These are phyloP conservation scores for Cochlearia excelsa DNA, from an alignment of 345 rosid genomes.

Conservation along the genomic window DNA sequence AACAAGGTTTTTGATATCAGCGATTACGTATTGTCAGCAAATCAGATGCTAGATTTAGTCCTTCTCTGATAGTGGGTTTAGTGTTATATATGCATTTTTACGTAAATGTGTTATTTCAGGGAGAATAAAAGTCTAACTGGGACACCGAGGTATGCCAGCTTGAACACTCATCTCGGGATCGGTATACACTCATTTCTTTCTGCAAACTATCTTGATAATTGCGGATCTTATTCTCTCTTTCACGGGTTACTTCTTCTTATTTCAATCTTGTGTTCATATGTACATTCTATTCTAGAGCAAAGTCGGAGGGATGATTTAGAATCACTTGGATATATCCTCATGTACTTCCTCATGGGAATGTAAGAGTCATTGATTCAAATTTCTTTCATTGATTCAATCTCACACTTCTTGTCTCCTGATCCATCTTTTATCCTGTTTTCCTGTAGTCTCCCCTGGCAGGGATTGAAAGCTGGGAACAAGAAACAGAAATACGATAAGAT, in stretches of 20 bases:
- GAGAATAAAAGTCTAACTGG: constrained; percentile 95
- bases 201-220: background rate
- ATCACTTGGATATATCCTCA: constrained; percentile 94
- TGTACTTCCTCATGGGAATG: constrained; percentile 98
- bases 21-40: background rate
- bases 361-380: constrained; percentile 33
- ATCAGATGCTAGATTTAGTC: background rate
- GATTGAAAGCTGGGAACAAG: constrained; percentile 92
- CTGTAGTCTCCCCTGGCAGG: constrained; percentile 97
- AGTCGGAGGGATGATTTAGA: constrained; percentile 99
- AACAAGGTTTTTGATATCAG: constrained; percentile 19
- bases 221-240: constrained; percentile 2
- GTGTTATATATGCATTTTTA: background rate
- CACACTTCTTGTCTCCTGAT: background rate
- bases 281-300: constrained; percentile 57
- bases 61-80: background rate
- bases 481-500: constrained; percentile 97
- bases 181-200: constrained; percentile 43
- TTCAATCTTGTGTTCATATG: constrained; percentile 5
- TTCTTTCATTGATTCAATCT: background rate
- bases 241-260: background rate
- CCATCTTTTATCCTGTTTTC: constrained; percentile 17
- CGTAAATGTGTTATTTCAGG: constrained; percentile 41
- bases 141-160: constrained; percentile 99
- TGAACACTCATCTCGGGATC: constrained; percentile 98